phyloP scores from a whole-genome alignment of 176 grass and related monocot species.

The Hordeum marinum region DNA sequence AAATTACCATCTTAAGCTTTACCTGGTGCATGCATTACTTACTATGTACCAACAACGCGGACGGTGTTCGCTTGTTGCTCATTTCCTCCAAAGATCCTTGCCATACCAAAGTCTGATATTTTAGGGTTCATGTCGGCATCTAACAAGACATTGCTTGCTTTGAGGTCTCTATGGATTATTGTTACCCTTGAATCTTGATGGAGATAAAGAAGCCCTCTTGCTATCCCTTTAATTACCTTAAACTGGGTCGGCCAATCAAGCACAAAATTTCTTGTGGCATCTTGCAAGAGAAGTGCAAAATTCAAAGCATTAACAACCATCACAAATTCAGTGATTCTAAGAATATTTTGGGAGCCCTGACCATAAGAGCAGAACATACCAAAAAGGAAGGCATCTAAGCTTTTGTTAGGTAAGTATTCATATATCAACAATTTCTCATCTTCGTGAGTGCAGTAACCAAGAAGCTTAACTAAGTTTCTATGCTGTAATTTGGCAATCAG shows the following conservation, averaged over 20 bases:
- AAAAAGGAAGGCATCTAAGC: conserved; percentile 37
- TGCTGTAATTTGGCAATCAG: conserved; percentile 57
- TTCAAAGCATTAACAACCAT: not conserved
- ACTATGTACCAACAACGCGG: conserved; percentile 39
- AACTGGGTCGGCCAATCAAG: conserved; percentile 26
- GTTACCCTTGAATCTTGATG: conserved; percentile 49
- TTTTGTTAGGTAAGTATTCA: conserved; percentile 60
- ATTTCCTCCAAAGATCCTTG: conserved; percentile 32
- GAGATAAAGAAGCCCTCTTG: conserved; percentile 43
- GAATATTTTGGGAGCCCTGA: not conserved
- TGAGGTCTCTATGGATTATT: conserved; percentile 39
- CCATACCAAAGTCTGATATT: conserved; percentile 56
- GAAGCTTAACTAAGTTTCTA: conserved; percentile 40
- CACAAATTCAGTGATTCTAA: not conserved
- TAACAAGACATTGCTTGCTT: conserved; percentile 47
- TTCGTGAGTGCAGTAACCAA: conserved; percentile 34
- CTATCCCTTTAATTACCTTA: conserved; percentile 39
- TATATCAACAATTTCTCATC: conserved; percentile 50
- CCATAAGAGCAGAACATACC: conserved; percentile 10
- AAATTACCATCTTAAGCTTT: not conserved
- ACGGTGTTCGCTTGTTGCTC: conserved; percentile 24
- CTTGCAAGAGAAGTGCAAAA: not conserved
- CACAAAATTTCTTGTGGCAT: not conserved
- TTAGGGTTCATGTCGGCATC: conserved; percentile 37
- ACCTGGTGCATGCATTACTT: not conserved